Evolutionary conservation across 2,329 filamentous ascomycete genomes (phyloP), one percentile per base, ranked within the genome.

Genomic region (Xylaria sp.): DNA sequence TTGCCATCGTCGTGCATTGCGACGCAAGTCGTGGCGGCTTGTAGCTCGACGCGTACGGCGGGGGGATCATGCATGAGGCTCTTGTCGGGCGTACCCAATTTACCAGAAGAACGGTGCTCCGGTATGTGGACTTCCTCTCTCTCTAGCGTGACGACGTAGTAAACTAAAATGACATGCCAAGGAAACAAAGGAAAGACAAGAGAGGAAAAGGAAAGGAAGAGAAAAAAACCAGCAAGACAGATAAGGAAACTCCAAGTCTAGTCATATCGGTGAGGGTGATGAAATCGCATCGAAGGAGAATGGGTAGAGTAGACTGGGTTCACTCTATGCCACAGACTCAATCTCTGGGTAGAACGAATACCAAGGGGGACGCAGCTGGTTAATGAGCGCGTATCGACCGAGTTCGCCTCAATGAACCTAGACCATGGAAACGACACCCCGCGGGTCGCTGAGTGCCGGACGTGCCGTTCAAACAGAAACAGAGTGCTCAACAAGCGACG

Each of bases 391-490:
- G 50, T 44, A 54, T 60, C 10, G 18, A 50, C 35, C 16, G 48
- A 40, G 62, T 60, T 64, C 61, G 44, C 53, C 53, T 64, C 60
- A 48, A 62, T 61, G 62, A 54, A 65, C 65, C 21, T 53, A 29
- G 47, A 72, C 73, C 73, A 67, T 65, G 57, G 60, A 37, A 23
- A 68, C 77, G 77, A 77, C 75, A 79, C 76, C 62, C 76, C 74
- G 68, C 72, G 59, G 50, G 23, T 51, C 57, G 71, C 74, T 74
- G 74, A 75, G 75, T 78, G 80, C 77, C 79, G 80, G 80, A 73
- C 76, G 75, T 81, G 80, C 81, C 81, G 79, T 82, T 82, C 80
- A 77, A 72, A 78, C 76, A 75, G 73, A 62, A 65, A 68, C 58
- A 63, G 62, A 58, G 51, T 63, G 35, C 58, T 62, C 64, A 37